Conservation (phyloP, 73 alveolate species). For the Durusdinium trenchii region DNA sequence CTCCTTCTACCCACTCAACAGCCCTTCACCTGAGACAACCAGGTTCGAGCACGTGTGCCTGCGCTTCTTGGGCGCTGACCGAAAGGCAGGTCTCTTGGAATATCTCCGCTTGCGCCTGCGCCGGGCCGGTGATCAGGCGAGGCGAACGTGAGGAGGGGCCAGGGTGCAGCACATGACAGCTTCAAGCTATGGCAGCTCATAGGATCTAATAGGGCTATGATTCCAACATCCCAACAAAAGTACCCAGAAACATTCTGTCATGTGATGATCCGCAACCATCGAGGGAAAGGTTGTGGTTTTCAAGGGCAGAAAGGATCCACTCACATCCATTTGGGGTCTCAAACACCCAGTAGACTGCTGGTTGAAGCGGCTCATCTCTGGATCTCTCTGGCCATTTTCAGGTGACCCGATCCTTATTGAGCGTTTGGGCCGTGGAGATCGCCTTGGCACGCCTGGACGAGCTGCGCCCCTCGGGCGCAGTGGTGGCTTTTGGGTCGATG, state of each 20-base stretch:
- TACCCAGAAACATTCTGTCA: too few relatives aligned
- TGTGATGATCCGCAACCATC: too few relatives aligned
- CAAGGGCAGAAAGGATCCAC: too few relatives aligned
- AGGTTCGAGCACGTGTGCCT: slow-evolving; percentile 86
- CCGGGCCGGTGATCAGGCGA: slow-evolving; percentile 61
- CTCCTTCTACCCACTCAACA: too few relatives aligned
- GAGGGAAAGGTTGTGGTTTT: too few relatives aligned
- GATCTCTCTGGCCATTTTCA: too few relatives aligned
- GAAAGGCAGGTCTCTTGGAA: slow-evolving; percentile 57
- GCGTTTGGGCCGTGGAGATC: slow-evolving; percentile 85
- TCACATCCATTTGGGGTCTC: too few relatives aligned
- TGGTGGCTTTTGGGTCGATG: background rate
- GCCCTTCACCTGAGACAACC: too few relatives aligned
- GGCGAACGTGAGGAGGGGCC: background rate
- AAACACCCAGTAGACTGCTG: too few relatives aligned
- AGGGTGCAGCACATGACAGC: background rate
- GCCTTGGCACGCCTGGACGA: slow-evolving; percentile 61
- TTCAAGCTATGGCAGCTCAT: background rate
- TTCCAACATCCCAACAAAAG: too few relatives aligned
- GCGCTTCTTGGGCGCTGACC: slow-evolving; percentile 45
- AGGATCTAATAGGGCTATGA: too few relatives aligned
- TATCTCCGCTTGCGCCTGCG: slow-evolving; percentile 70
- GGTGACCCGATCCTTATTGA: slow-evolving; percentile 78
- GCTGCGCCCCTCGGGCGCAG: background rate
- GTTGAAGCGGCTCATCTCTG: too few relatives aligned